phyloP scores from a whole-genome alignment of 2,329 filamentous ascomycete species.

The Ophiostoma quercus region DNA sequence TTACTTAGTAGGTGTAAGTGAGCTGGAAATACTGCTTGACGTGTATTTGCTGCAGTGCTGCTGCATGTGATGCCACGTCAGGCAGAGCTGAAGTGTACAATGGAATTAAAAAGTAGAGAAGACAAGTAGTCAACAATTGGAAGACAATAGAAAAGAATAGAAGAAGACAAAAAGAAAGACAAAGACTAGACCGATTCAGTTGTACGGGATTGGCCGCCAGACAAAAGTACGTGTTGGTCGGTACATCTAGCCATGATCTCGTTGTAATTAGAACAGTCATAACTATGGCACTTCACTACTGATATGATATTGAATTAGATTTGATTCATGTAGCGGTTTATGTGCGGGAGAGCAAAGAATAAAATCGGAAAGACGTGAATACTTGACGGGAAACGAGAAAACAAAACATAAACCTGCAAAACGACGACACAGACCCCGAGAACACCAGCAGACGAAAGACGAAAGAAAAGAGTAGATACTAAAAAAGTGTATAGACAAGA shows the following conservation, averaged over 20 bases:
- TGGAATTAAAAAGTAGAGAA: too few species aligned
- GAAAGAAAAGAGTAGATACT: not conserved
- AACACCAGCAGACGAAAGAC: not conserved
- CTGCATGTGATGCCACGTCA: not conserved
- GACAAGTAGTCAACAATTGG: too few species aligned
- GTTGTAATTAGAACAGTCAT: too few species aligned
- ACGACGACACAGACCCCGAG: not conserved
- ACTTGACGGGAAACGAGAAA: too few species aligned
- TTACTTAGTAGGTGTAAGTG: not conserved
- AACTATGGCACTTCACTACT: not conserved
- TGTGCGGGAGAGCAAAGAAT: too few species aligned
- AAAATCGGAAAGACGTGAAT: too few species aligned
- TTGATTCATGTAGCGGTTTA: too few species aligned
- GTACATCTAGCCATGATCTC: too few species aligned
- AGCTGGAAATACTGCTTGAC: too few species aligned
- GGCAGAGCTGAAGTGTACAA: not conserved
- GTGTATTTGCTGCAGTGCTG: too few species aligned
- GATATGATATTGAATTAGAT: not conserved
- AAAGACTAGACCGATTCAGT: not conserved
- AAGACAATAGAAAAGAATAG: not conserved
- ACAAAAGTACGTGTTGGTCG: not conserved
- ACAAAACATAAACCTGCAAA: too few species aligned
- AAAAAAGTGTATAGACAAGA: conserved; percentile 14
- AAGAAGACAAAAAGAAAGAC: not conserved
- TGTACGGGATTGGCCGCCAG: not conserved